These are phyloP conservation scores for Verticillium alfalfae DNA, from an alignment of 2,329 filamentous ascomycete genomes.

Conservation along the genomic window DNA sequence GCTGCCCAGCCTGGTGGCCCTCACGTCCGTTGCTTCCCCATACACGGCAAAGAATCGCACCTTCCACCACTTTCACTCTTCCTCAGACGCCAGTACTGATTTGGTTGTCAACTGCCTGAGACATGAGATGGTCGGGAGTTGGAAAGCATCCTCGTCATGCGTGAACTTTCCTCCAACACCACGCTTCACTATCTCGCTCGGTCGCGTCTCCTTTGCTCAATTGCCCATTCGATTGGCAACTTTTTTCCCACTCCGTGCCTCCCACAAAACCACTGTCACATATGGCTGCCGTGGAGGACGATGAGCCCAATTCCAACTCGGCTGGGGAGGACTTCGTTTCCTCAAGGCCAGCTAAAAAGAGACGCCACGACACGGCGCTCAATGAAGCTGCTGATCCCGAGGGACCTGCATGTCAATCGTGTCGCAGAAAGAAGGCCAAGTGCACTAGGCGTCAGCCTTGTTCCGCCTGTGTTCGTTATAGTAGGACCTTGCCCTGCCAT, in stretches of 20 bases:
- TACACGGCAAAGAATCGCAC: not conserved
- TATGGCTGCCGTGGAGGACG: not conserved
- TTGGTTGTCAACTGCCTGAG: too few relatives aligned
- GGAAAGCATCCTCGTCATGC: too few relatives aligned
- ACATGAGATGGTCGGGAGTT: too few relatives aligned
- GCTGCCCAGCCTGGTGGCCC: too few relatives aligned
- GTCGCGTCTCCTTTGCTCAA: too few relatives aligned
- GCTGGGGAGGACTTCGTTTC: not conserved
- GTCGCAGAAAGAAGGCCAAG: conserved; percentile 37
- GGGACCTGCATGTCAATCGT: conserved; percentile 27
- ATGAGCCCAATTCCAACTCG: not conserved
- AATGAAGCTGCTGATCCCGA: not conserved
- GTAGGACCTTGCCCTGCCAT: not conserved
- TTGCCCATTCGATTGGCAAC: too few relatives aligned
- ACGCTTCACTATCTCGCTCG: too few relatives aligned
- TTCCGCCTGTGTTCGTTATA: conserved; percentile 29
- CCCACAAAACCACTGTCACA: not conserved
- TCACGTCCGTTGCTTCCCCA: not conserved
- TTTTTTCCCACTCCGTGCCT: not conserved
- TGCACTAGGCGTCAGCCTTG: conserved; percentile 36
- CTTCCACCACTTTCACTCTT: too few relatives aligned
- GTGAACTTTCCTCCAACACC: too few relatives aligned
- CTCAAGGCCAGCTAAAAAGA: not conserved
- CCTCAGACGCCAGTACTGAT: too few relatives aligned
- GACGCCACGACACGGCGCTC: not conserved